Evolutionary conservation across 1,284 basidiomycete genomes (phyloP).

Genomic region (Irpex sp.): DNA sequence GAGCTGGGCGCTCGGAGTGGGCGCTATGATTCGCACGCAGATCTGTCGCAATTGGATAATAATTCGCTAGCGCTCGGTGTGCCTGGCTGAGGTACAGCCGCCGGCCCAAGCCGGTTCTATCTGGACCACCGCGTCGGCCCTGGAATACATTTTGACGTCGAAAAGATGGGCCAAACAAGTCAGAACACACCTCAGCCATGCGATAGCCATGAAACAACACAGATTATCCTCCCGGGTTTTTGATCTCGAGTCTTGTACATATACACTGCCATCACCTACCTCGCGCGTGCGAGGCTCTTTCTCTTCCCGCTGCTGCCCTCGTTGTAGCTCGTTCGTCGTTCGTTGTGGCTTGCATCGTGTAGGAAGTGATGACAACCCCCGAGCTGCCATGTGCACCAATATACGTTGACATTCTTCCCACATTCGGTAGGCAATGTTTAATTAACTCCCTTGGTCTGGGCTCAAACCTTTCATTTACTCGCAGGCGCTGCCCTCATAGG

Average conservation of each 20-base stretch:
- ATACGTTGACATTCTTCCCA: constrained; percentile 2
- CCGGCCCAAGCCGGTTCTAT: too few relatives aligned
- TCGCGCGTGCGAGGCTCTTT: neutral
- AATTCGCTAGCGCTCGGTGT: too few relatives aligned
- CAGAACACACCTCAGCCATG: too few relatives aligned
- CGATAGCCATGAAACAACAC: neutral
- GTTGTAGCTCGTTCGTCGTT: neutral
- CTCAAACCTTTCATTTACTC: neutral
- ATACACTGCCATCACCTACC: neutral
- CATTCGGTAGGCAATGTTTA: constrained; percentile 5
- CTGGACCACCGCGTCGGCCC: too few relatives aligned
- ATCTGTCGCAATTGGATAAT: too few relatives aligned
- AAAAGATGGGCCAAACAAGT: too few relatives aligned
- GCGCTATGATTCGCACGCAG: too few relatives aligned
- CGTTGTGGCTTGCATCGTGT: too few relatives aligned
- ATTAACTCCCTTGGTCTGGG: neutral
- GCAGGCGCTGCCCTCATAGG: constrained; percentile 10
- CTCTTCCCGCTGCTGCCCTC: neutral
- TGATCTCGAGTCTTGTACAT: neutral
- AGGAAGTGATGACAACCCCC: neutral
- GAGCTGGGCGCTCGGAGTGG: too few relatives aligned
- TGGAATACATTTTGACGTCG: too few relatives aligned
- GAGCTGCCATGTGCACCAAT: neutral
- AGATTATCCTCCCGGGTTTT: neutral
- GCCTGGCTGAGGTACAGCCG: too few relatives aligned